Evolutionary conservation across 108 stramenopile species (phyloP).

Genomic region (Nannochloropsis granulata): DNA sequence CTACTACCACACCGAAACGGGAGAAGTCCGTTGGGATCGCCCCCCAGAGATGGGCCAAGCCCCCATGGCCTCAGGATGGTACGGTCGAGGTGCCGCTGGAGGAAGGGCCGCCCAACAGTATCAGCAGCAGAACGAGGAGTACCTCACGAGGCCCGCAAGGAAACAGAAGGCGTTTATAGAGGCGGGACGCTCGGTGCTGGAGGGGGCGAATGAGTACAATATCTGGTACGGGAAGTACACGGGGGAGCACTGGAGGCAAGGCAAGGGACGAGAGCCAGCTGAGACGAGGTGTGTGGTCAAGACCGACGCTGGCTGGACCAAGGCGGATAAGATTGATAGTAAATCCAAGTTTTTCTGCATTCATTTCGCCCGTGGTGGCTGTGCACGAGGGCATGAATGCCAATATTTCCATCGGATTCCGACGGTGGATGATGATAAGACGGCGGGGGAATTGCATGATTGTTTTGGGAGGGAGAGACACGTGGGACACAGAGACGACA

Average conservation of each 20-base stretch:
- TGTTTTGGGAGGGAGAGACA: constrained; percentile 39
- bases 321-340: constrained; percentile 16
- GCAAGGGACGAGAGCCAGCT: constrained; percentile 21
- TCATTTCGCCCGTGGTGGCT: constrained; percentile 29
- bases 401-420: constrained; percentile 37
- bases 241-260: constrained; percentile 25
- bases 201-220: constrained; percentile 37
- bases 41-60: constrained; percentile 35
- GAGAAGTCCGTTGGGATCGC: constrained; percentile 31
- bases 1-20: constrained; percentile 34
- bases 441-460: constrained; percentile 23
- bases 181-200: background rate
- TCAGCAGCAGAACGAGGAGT: constrained; percentile 18
- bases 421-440: constrained; percentile 9
- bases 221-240: constrained; percentile 37
- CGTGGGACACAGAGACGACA: constrained; percentile 32
- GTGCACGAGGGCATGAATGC: constrained; percentile 29
- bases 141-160: constrained; percentile 22
- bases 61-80: constrained; percentile 38
- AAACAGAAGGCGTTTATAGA: constrained; percentile 18
- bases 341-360: constrained; percentile 24
- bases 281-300: constrained; percentile 22
- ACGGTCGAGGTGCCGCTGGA: constrained; percentile 33
- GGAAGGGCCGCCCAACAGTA: background rate
- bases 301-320: constrained; percentile 35